Percentiles rank a stretch among this genome's conserved stretches.
phyloP scores from a whole-genome alignment of 2,329 filamentous ascomycete genomes.

The Zasmidium cellare region DNA sequence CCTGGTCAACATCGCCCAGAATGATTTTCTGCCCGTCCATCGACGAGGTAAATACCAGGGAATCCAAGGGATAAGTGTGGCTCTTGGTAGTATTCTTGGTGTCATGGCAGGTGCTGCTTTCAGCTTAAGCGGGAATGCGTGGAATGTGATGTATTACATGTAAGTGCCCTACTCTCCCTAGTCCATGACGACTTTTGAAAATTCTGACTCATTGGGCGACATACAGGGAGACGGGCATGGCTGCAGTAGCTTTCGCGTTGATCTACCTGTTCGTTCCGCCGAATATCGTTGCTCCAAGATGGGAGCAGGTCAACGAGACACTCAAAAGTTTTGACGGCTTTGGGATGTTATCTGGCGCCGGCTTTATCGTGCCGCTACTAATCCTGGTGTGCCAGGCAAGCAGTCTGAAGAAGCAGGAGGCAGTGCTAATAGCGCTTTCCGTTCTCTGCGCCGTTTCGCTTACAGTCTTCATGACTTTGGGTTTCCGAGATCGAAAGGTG shows the following conservation, averaged over 20 bases:
- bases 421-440: background rate
- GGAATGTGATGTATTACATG: background rate
- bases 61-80: conserved; percentile 23
- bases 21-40: conserved; percentile 20
- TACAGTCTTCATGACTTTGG: conserved; percentile 14
- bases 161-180: conserved; percentile 6
- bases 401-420: background rate
- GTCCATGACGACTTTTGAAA: background rate
- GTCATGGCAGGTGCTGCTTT: conserved; percentile 21
- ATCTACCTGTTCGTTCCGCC: conserved; percentile 13
- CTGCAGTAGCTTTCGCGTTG: conserved; percentile 7
- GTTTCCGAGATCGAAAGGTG: conserved; percentile 9
- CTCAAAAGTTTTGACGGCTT: conserved; percentile 7
- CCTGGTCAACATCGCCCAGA: conserved; percentile 27
- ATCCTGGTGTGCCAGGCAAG: background rate
- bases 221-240: conserved; percentile 9
- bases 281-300: conserved; percentile 8
- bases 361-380: background rate
- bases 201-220: background rate
- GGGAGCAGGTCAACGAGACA: background rate
- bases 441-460: conserved; percentile 8
- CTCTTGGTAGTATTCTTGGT: conserved; percentile 21
- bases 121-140: conserved; percentile 14
- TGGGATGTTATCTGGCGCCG: conserved; percentile 8
- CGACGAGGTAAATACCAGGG: conserved; percentile 23